Evolutionary conservation across 495 filamentous ascomycete genomes (phyloP).

Genomic region (Mycothermus thermophilus): DNA sequence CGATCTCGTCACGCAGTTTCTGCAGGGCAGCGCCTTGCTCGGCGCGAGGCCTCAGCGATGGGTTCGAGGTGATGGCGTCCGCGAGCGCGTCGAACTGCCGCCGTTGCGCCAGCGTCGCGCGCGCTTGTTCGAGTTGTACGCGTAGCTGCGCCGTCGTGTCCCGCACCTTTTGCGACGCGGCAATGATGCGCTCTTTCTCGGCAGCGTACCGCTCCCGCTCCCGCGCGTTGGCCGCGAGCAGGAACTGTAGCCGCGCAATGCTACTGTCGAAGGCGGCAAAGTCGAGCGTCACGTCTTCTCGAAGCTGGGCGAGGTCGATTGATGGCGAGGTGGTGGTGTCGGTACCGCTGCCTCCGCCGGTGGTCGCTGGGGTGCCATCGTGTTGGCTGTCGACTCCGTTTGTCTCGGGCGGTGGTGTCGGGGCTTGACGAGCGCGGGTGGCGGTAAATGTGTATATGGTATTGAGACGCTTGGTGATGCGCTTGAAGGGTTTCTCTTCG

Average conservation of each 20-base stretch:
- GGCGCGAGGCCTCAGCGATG: conserved; percentile 61
- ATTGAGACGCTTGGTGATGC: conserved; percentile 67
- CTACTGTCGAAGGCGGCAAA: conserved; percentile 80
- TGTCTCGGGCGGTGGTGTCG: conserved; percentile 58
- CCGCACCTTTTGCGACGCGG: conserved; percentile 60
- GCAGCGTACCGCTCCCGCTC: conserved; percentile 78
- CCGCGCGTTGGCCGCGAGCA: conserved; percentile 63
- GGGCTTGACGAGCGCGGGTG: conserved; percentile 41
- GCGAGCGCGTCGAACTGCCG: conserved; percentile 77
- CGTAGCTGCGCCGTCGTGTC: conserved; percentile 61
- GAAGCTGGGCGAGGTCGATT: conserved; percentile 44
- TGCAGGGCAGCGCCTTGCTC: conserved; percentile 67
- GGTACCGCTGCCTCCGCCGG: background rate
- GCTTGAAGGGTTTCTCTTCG: conserved; percentile 87
- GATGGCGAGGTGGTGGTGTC: conserved; percentile 14
- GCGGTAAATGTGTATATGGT: conserved; percentile 46
- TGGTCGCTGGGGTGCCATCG: conserved; percentile 18
- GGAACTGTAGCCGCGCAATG: conserved; percentile 78
- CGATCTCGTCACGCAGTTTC: conserved; percentile 77
- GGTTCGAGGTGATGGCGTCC: conserved; percentile 76
- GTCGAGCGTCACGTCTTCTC: conserved; percentile 76
- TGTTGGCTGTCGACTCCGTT: conserved; percentile 19
- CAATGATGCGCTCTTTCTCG: conserved; percentile 63
- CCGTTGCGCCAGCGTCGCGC: conserved; percentile 57
- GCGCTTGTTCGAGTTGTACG: conserved; percentile 58